Evolutionary conservation across 192 early-diverging fungal genomes (phyloP).

Genomic region (Piromyces sp.): DNA sequence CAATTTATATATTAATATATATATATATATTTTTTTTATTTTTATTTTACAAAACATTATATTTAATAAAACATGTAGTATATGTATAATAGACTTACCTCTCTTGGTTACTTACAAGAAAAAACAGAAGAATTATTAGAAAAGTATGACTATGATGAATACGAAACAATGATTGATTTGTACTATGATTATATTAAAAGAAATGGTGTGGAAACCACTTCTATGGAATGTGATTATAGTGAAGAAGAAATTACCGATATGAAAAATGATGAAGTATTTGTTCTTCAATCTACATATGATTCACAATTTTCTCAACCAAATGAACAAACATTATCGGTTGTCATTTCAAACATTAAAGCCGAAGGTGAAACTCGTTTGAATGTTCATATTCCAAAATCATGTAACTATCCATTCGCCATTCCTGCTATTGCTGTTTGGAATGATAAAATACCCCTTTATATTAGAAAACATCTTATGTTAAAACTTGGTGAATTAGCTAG

Average conservation of each 20-base stretch:
- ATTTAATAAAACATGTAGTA: slow-evolving; percentile 13
- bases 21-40: too few species aligned
- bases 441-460: slow-evolving; percentile 49
- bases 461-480: slow-evolving; percentile 16
- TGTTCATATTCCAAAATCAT: slow-evolving; percentile 34
- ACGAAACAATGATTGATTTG: slow-evolving; percentile 27
- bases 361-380: slow-evolving; percentile 26
- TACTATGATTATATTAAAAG: slow-evolving; percentile 10
- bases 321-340: slow-evolving; percentile 1
- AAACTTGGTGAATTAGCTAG: slow-evolving; percentile 6
- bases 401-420: slow-evolving; percentile 45
- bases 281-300: slow-evolving; percentile 50
- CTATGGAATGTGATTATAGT: slow-evolving; percentile 13
- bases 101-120: slow-evolving; percentile 34
- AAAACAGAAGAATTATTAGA: slow-evolving; percentile 27
- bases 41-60: too few species aligned
- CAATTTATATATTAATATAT: too few species aligned
- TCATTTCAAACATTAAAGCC: slow-evolving; percentile 12
- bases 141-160: slow-evolving; percentile 20
- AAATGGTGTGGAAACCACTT: slow-evolving; percentile 19
- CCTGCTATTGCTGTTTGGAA: slow-evolving; percentile 47
- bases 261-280: slow-evolving; percentile 41
- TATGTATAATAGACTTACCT: slow-evolving; percentile 32
- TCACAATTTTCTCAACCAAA: slow-evolving; percentile 17
- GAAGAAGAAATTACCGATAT: slow-evolving; percentile 9